Percentiles rank a stretch among this genome's conserved stretches.
These are phyloP conservation scores for Herpotrichia juniperi DNA, from an alignment of 2,329 filamentous ascomycete species.

Conservation along the genomic window DNA sequence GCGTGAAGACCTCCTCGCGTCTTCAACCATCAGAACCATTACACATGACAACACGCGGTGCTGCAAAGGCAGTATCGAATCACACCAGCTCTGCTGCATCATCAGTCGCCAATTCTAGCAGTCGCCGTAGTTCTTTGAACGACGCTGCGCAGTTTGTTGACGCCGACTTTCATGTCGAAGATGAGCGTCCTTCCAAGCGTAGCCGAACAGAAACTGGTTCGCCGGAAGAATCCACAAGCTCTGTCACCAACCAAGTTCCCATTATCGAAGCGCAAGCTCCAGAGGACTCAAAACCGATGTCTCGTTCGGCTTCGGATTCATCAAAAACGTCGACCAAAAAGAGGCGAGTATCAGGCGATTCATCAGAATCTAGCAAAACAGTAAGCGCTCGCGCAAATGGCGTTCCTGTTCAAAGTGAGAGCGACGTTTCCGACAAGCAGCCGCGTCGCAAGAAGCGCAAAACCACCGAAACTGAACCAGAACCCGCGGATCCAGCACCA, in stretches of 20 bases:
- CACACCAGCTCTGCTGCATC: slow-evolving; percentile 40
- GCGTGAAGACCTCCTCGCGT: slow-evolving; percentile 42
- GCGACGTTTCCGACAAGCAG: slow-evolving; percentile 42
- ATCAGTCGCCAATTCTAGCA: slow-evolving; percentile 42
- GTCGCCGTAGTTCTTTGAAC: slow-evolving; percentile 48
- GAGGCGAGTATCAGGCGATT: slow-evolving; percentile 41
- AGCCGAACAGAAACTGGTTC: slow-evolving; percentile 47
- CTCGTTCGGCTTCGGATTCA: slow-evolving; percentile 23
- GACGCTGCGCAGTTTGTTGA: slow-evolving; percentile 36
- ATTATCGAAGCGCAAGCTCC: slow-evolving; percentile 35
- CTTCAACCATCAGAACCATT: slow-evolving; percentile 55
- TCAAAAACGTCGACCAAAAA: slow-evolving; percentile 35
- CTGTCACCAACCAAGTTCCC: slow-evolving; percentile 34
- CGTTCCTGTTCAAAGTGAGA: slow-evolving; percentile 41
- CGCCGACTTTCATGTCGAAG: slow-evolving; percentile 36
- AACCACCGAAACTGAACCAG: slow-evolving; percentile 32
- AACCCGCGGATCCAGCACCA: slow-evolving; percentile 38
- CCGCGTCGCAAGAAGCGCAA: slow-evolving; percentile 44
- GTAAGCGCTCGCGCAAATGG: slow-evolving; percentile 35
- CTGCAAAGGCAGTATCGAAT: slow-evolving; percentile 46
- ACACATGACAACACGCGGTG: slow-evolving; percentile 57
- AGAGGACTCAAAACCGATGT: slow-evolving; percentile 25
- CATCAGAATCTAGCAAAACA: slow-evolving; percentile 38
- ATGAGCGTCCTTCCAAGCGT: slow-evolving; percentile 46
- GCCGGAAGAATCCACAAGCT: slow-evolving; percentile 36